Evolutionary conservation across 2,329 filamentous ascomycete species (phyloP).

Genomic region (Aureobasidium sp.): DNA sequence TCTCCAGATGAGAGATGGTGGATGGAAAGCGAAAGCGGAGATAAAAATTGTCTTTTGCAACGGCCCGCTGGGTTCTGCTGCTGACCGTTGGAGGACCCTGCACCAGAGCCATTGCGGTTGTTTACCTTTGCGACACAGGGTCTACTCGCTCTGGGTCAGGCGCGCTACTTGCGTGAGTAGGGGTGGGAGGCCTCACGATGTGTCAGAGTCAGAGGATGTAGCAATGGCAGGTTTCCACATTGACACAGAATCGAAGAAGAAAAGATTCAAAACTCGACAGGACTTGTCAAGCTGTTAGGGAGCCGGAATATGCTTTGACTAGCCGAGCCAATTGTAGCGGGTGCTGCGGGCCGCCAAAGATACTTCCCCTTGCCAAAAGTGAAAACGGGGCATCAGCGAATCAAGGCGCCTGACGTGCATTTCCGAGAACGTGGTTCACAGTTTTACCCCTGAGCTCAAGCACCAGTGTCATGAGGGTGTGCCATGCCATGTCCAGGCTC

Average conservation of each 20-base stretch:
- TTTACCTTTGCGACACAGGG: neutral
- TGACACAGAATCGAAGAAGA: neutral
- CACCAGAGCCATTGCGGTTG: neutral
- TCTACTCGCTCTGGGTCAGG: neutral
- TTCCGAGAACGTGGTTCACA: constrained; percentile 11
- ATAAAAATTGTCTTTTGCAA: constrained; percentile 1
- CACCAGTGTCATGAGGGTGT: neutral
- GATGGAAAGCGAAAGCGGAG: neutral
- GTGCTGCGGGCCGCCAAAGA: constrained; percentile 8
- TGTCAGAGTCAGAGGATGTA: neutral
- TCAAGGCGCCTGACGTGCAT: constrained; percentile 5
- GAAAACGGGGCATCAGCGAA: neutral
- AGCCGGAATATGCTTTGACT: neutral
- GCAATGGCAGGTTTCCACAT: neutral
- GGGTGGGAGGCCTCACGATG: neutral
- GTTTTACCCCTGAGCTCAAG: constrained; percentile 13
- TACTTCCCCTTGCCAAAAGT: constrained; percentile 2
- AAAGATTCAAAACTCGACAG: constrained; percentile 1
- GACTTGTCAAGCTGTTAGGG: constrained; percentile 1
- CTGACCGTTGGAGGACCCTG: constrained; percentile 8
- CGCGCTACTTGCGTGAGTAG: neutral
- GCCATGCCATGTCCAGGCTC: constrained; percentile 2
- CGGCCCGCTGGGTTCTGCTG: constrained; percentile 1
- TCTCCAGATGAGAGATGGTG: neutral
- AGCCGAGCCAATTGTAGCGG: constrained; percentile 1